These are phyloP conservation scores for Phaffia australis DNA, from an alignment of 768 basidiomycete genomes.

Conservation along the genomic window DNA sequence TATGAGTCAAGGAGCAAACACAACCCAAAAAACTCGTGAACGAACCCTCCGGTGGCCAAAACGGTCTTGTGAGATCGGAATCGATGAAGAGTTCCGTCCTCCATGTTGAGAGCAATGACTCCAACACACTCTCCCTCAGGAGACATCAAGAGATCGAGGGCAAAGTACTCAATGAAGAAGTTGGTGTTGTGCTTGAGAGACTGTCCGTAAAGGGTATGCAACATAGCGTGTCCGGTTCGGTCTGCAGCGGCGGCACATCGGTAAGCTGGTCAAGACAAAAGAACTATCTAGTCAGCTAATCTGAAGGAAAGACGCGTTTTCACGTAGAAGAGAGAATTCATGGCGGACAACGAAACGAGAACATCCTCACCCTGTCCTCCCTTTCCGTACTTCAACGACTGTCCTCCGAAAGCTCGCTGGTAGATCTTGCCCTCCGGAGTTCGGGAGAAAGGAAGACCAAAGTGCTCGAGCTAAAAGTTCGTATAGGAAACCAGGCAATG, in stretches of 20 bases:
- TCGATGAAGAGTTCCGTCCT: slow-evolving; percentile 95
- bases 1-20: slow-evolving; percentile 26
- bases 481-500: background rate
- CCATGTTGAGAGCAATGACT: slow-evolving; percentile 98
- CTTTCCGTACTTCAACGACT: slow-evolving; percentile 91
- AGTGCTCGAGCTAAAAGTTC: slow-evolving; percentile 74
- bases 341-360: background rate
- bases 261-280: slow-evolving; percentile 49
- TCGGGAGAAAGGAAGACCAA: slow-evolving; percentile 94
- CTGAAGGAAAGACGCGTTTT: background rate
- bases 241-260: slow-evolving; percentile 98
- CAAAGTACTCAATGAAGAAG: slow-evolving; percentile 99
- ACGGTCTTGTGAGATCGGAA: slow-evolving; percentile 99
- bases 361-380: slow-evolving; percentile 58
- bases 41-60: slow-evolving; percentile 76
- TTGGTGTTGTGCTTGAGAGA: slow-evolving; percentile 98
- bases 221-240: slow-evolving; percentile 93
- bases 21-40: slow-evolving; percentile 34
- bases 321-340: background rate
- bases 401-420: slow-evolving; percentile 97
- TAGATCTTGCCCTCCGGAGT: slow-evolving; percentile 99
- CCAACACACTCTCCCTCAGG: slow-evolving; percentile 92
- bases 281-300: background rate
- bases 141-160: slow-evolving; percentile 92
- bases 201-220: slow-evolving; percentile 98